A percentile compares a stretch with the other conserved stretches of the same genome.
phyloP scores from a whole-genome alignment of 495 filamentous ascomycete species.

The Xylaria palmicola region DNA sequence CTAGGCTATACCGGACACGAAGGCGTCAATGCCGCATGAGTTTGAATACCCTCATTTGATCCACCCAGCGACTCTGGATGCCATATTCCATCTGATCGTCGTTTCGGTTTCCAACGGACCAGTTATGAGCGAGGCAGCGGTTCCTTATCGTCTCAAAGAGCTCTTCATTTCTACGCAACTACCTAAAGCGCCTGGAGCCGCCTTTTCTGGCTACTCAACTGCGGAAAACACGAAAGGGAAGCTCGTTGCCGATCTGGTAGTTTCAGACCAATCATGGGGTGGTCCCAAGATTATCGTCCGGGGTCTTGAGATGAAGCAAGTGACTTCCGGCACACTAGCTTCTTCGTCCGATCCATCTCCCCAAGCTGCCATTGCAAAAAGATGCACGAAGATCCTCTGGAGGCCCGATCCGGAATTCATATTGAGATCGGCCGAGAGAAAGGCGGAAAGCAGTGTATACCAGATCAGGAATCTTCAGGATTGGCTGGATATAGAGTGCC shows the following conservation, averaged over 20 bases:
- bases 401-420: not conserved
- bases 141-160: slow-evolving; percentile 4
- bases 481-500: slow-evolving; percentile 3
- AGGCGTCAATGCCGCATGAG: slow-evolving; percentile 39
- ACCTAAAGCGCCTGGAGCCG: not conserved
- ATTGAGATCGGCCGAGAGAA: not conserved
- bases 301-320: slow-evolving; percentile 3
- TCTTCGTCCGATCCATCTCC: not conserved
- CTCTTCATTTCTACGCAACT: not conserved
- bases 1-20: slow-evolving; percentile 37
- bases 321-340: not conserved
- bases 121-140: not conserved
- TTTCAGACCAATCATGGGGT: not conserved
- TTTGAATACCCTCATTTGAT: slow-evolving; percentile 38
- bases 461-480: not conserved
- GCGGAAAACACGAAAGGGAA: not conserved
- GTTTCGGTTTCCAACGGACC: not conserved
- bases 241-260: not conserved
- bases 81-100: slow-evolving; percentile 11
- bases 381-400: not conserved
- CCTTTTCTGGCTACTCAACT: not conserved
- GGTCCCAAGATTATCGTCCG: slow-evolving; percentile 2
- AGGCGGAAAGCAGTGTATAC: not conserved
- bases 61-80: slow-evolving; percentile 41
- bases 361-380: not conserved